These are phyloP conservation scores for Pseudogymnoascus sp. DNA, from an alignment of 2,329 filamentous ascomycete genomes.

Conservation along the genomic window DNA sequence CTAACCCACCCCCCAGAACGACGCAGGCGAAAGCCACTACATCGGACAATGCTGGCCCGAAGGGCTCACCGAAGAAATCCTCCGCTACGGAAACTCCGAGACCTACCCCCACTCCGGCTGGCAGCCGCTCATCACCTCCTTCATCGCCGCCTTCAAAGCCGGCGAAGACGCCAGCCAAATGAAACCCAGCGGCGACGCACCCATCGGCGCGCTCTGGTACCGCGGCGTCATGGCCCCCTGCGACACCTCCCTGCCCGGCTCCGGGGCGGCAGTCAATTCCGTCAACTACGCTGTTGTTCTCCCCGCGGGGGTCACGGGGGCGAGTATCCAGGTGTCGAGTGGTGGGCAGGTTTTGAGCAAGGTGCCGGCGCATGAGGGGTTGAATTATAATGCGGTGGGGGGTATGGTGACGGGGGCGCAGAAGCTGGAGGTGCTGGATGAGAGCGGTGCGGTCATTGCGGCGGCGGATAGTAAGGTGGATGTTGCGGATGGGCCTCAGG, in stretches of 20 bases:
- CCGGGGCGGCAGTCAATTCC: slow-evolving; percentile 23
- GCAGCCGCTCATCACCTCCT: slow-evolving; percentile 31
- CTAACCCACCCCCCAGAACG: slow-evolving; percentile 30
- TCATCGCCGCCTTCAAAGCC: slow-evolving; percentile 30
- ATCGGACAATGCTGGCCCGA: slow-evolving; percentile 31
- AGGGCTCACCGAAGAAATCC: slow-evolving; percentile 18
- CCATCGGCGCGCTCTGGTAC: slow-evolving; percentile 31
- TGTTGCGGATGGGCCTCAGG: slow-evolving; percentile 20
- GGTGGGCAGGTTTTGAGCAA: slow-evolving; percentile 22
- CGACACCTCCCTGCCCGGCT: slow-evolving; percentile 21
- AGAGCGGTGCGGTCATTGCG: slow-evolving; percentile 22
- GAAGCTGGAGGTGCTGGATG: slow-evolving; percentile 25
- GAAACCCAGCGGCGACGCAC: slow-evolving; percentile 6
- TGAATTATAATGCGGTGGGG: slow-evolving; percentile 24
- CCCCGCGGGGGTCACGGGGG: slow-evolving; percentile 9
- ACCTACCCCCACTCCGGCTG: slow-evolving; percentile 24
- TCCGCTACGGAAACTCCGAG: slow-evolving; percentile 28
- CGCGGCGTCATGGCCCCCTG: slow-evolving; percentile 14
- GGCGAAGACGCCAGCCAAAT: slow-evolving; percentile 10
- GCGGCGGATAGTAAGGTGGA: slow-evolving; percentile 20
- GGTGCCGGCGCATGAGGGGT: slow-evolving; percentile 17
- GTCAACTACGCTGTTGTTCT: slow-evolving; percentile 29
- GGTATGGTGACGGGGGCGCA: slow-evolving; percentile 24
- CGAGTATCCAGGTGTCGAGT: slow-evolving; percentile 23
- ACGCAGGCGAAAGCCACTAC: slow-evolving; percentile 33